Evolutionary conservation across 2,329 filamentous ascomycete species (phyloP).

Genomic region (Aspergillus sp.): DNA sequence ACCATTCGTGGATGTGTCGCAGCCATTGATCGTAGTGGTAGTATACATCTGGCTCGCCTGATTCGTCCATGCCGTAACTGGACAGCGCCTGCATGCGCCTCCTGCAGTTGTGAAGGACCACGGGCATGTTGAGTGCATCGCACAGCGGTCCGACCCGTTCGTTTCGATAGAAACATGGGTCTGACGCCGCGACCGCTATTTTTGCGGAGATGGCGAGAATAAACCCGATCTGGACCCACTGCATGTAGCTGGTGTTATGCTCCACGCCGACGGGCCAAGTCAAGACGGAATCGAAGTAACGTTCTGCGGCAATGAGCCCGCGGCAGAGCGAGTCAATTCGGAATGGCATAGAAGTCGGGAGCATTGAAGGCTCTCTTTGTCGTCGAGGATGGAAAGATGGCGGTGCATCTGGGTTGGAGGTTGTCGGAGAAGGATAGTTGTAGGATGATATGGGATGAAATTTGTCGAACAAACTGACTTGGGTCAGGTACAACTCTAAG

Average conservation of each 20-base stretch:
- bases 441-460: neutral
- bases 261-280: slow-evolving; percentile 37
- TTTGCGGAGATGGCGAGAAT: slow-evolving; percentile 13
- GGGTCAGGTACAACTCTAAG: slow-evolving; percentile 41
- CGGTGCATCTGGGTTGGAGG: neutral
- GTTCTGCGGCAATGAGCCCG: slow-evolving; percentile 10
- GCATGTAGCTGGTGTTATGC: slow-evolving; percentile 37
- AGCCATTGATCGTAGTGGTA: slow-evolving; percentile 9
- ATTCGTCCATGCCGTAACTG: slow-evolving; percentile 1
- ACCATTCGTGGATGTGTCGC: slow-evolving; percentile 7
- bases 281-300: slow-evolving; percentile 23
- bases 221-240: slow-evolving; percentile 44
- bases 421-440: neutral
- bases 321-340: slow-evolving; percentile 12
- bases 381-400: neutral
- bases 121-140: slow-evolving; percentile 7
- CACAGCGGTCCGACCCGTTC: slow-evolving; percentile 2
- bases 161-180: slow-evolving; percentile 2
- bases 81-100: slow-evolving; percentile 11
- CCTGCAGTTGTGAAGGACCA: slow-evolving; percentile 4
- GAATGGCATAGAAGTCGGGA: neutral
- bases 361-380: neutral
- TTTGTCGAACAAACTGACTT: slow-evolving; percentile 34
- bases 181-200: slow-evolving; percentile 8
- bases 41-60: slow-evolving; percentile 9